Base-by-base conservation (phyloP, 345 rosid species). In the Physaria fendleri region DNA sequence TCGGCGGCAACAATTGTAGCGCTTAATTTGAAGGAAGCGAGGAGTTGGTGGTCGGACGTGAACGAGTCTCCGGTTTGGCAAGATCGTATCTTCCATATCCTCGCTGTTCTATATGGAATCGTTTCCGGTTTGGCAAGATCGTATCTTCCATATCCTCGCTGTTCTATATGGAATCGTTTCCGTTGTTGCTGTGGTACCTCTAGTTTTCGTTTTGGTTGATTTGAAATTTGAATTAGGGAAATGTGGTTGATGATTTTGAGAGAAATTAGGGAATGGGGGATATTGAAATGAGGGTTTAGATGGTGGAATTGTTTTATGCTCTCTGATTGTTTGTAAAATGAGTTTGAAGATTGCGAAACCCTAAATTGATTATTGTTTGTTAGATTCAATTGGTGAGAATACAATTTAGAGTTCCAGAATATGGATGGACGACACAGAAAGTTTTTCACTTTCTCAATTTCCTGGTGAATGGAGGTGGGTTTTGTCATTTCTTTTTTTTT, bases 371-470 rank as follows among this genome's bases (percentile, higher is more conserved):
- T 16, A 14, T 48, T 32, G n/a, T 8, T 12, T 18, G 8, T 67
- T 67, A 92, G 96, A 78, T 88, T 64, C 96, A 88, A 76, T 75
- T 92, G 53, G 70, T 74, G 3, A 78, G 95, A 39, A 91, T 91
- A 63, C 92, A 85, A 55, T 43, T 82, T 72, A 81, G 98, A 78
- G 95, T 92, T 52, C 90, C 98, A 2, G 92, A 92, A 44, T 92
- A 78, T 54, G 96, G 98, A 9, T 92, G 98, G 98, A 92, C 96
- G 2, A 85, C 95, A 6, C 98, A 92, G 72, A 88, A 92, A 71
- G 87, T 88, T 66, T 92, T 92, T 76, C 98, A 92, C 68, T 74
- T 88, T 68, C 84, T 92, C 88, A 88, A 92, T 75, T 85, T 88
- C 60, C 13, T 85, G 51, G 98, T 92, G 38, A 92, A 92, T 20